A percentile compares a stretch with the other conserved stretches of the same genome.
These are phyloP conservation scores for Dendrobium catenatum DNA, from an alignment of 106 monocot species.

Conservation along the genomic window DNA sequence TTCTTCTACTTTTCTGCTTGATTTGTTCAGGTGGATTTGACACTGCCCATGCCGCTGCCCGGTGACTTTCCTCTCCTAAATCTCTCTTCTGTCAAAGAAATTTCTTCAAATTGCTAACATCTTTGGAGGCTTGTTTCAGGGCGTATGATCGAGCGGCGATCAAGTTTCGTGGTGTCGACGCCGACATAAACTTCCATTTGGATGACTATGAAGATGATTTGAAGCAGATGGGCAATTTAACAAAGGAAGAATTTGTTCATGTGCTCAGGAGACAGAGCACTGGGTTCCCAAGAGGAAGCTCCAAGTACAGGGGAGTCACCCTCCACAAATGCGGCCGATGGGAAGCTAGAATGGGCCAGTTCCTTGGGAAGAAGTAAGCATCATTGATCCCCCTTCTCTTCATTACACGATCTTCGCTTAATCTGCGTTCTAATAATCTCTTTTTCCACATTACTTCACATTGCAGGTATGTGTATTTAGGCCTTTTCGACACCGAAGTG, in stretches of 20 bases:
- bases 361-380: conserved; percentile 46
- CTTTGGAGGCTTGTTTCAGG: conserved; percentile 11
- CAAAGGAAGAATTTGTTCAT: conserved; percentile 55
- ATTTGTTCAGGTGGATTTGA: conserved; percentile 46
- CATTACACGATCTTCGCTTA: not conserved
- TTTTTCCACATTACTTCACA: not conserved
- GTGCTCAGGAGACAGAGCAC: conserved; percentile 49
- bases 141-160: conserved; percentile 60
- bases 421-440: not conserved
- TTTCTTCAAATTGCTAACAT: not conserved
- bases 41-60: conserved; percentile 52
- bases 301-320: conserved; percentile 49
- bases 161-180: conserved; percentile 47
- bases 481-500: conserved; percentile 20
- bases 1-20: not conserved
- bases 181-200: conserved; percentile 52
- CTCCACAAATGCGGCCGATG: conserved; percentile 59
- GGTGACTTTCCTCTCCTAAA: conserved; percentile 9
- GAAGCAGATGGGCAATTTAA: conserved; percentile 41
- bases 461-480: conserved; percentile 23
- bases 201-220: conserved; percentile 50
- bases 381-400: not conserved
- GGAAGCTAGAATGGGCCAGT: conserved; percentile 56
- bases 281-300: conserved; percentile 42
- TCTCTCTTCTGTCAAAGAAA: not conserved